Evolutionary conservation across 75 land plant genomes (phyloP), one percentile per base, ranked within the genome.

Genomic region (Azolla pinnata): DNA sequence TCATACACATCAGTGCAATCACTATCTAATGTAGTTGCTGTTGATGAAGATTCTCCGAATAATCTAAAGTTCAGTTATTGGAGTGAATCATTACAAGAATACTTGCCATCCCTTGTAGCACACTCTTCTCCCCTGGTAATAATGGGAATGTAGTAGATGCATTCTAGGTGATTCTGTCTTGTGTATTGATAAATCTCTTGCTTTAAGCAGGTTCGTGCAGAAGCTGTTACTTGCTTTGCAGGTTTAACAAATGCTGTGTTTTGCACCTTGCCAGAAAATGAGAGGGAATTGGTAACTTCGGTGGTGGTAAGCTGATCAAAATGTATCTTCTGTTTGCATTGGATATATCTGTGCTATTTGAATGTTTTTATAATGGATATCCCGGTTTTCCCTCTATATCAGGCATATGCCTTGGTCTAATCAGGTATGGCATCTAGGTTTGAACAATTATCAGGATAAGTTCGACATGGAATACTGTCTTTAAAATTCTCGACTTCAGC

Each of bases 221-320:
- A 88, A 40, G 76, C 99, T 30, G 44, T 95, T 18, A 95, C 91
- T 20, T 95, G 99, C 64, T 95, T 90, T 79, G 97, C 96, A 29
- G 99, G 99, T 29, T 70, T 82, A 26, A 95, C 97, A 56, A 71
- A 81, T 29, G 60, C 79, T 54, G 82, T 81, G 12, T 95, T 85
- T 64, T 71, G 58, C 56, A 55, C 65, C 44, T 81, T 93, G 7
- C 23, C 72, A 40, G 65, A 65, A 31, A 66, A 63, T 31, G 73
- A 83, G 31, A 81, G 85, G 96, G 81, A 81, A 76, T 89, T 72
- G 24, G 31, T 29, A 20, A 28, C 7, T 26, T 63, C 9, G 2
- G 12, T 31, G 2, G 8, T 57, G 2, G 2, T 2, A 33, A 29
- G 31, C 8, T 21, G 19, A 1, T 4, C 2, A 38, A 1, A 35